Base-by-base conservation (phyloP, 2,329 filamentous ascomycete species). In the Colletotrichum filicis region DNA sequence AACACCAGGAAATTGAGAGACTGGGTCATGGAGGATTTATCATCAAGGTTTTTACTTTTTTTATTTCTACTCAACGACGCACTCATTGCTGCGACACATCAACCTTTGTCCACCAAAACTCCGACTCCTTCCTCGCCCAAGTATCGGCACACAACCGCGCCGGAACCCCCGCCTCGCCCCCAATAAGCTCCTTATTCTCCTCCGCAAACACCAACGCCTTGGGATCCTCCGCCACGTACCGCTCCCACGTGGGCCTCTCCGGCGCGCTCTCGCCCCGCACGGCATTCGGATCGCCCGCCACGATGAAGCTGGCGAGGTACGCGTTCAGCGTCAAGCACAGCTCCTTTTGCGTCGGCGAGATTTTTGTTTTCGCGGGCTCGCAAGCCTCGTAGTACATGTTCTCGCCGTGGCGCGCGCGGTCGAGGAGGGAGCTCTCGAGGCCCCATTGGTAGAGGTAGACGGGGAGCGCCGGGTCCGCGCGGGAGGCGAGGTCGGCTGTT, bases 41-140 rank as follows among this genome's bases (percentile, higher is more conserved):
- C 49, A 24, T 53, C 19, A 0, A 24, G 12, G 4, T 0, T 4
- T 46, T 22, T 8, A 49, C 5, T 24, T 14, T 24, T 24, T 26
- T 19, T 55, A 35, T 35, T 14, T 24, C n/a, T 9, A 3, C 8
- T 9, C 35, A 30, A 9, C 19, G 1, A 30, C 9, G 5, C 19
- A 26, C 66, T 60, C 32, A 73, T 61, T 73, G 71, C 76, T 89
- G 81, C 74, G 85, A 88, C 52, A 86, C 76, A 69, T 84, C 80
- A 24, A 87, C 86, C 74, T 86, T 85, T 8, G 83, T 83, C 88
- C 89, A 92, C 91, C 91, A 93, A 78, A 90, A 93, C 16, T 82
- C 79, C 74, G 87, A 91, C 76, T 89, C 86, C 58, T 84, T 80
- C 64, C 6, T 79, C 79, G 37, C 83, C 88, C 81, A 85, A 78